phyloP scores from a whole-genome alignment of 2,329 filamentous ascomycete genomes.

The Diaporthe vaccinii region DNA sequence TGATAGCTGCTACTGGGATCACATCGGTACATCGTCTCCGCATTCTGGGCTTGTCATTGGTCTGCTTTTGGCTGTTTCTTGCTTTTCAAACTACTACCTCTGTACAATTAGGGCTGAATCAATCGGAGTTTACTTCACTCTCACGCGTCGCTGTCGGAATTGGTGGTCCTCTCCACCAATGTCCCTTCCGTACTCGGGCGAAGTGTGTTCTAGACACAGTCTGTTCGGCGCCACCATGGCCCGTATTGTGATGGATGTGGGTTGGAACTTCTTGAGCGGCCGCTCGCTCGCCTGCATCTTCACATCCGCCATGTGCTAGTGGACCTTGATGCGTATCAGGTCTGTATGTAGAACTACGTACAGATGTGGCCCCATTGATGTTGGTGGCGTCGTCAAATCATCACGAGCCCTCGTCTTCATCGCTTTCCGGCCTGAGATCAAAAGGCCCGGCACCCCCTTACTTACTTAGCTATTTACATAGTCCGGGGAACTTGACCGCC shows the following conservation, averaged over 20 bases:
- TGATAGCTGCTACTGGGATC: neutral
- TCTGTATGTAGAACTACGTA: neutral
- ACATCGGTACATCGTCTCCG: neutral
- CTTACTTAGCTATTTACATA: neutral
- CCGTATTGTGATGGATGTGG: neutral
- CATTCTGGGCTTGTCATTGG: neutral
- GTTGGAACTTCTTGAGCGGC: neutral
- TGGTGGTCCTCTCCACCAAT: neutral
- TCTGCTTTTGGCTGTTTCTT: neutral
- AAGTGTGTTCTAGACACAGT: neutral
- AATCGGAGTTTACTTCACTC: neutral
- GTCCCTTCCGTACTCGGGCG: neutral
- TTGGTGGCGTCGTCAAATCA: neutral
- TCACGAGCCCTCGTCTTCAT: neutral
- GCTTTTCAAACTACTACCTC: neutral
- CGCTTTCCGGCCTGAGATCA: neutral
- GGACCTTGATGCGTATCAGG: neutral
- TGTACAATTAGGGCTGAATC: conserved; percentile 20
- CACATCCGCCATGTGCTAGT: neutral
- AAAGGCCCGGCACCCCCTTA: neutral
- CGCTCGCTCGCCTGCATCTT: neutral
- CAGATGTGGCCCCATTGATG: neutral
- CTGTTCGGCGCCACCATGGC: neutral
- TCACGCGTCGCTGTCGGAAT: neutral
- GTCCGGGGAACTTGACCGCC: neutral